phyloP scores from a whole-genome alignment of 129 eudicot genomes.

The Pseudognaphalium luteoalbum region DNA sequence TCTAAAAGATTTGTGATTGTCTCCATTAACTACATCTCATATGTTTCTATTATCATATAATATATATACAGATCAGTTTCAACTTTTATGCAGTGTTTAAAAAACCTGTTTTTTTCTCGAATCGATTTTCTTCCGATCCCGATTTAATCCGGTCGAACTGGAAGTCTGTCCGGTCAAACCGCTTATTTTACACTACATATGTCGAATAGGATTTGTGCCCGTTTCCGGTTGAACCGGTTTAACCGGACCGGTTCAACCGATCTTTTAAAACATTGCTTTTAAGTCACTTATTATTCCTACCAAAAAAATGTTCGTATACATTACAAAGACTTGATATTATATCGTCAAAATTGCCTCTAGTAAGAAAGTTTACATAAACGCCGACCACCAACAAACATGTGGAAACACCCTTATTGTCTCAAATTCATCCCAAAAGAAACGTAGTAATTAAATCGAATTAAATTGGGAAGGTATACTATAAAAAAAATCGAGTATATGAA shows the following conservation, averaged over 20 bases:
- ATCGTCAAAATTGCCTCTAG: neutral
- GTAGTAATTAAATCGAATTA: neutral
- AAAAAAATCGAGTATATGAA: conserved; percentile 20
- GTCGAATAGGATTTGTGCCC: no score
- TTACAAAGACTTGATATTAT: neutral
- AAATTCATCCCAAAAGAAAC: conserved; percentile 5
- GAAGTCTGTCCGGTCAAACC: no score
- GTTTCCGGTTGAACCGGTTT: no score
- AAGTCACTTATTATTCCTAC: neutral
- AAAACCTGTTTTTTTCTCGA: no score
- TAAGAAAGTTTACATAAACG: neutral
- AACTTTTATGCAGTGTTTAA: neutral
- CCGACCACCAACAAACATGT: neutral
- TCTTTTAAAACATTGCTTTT: no score
- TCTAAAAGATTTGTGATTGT: neutral
- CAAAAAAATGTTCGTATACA: neutral
- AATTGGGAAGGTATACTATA: neutral
- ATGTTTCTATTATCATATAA: no score
- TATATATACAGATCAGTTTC: neutral
- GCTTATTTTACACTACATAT: no score
- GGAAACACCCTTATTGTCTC: neutral
- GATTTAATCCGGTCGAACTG: no score
- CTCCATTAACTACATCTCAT: neutral
- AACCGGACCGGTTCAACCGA: no score
- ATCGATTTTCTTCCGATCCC: no score